phyloP scores from a whole-genome alignment of 352 stramenopile species.

The Elongisporangium prolatum region DNA sequence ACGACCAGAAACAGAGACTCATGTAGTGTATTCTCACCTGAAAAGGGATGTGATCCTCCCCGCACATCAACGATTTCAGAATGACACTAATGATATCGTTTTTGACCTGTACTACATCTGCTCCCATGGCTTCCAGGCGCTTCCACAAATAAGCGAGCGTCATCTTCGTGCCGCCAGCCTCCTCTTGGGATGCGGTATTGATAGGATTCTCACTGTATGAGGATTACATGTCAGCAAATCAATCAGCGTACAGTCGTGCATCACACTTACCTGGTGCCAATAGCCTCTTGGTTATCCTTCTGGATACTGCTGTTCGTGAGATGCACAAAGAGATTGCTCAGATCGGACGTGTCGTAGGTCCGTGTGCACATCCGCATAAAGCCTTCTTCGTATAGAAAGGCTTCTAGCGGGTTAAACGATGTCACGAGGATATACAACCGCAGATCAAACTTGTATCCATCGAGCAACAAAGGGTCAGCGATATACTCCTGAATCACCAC shows the following conservation, averaged over 20 bases:
- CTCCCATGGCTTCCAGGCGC: conserved; percentile 52
- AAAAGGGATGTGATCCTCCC: conserved; percentile 87
- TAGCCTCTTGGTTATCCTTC: conserved; percentile 71
- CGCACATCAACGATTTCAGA: conserved; percentile 83
- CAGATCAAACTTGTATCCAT: conserved; percentile 91
- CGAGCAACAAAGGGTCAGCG: conserved; percentile 77
- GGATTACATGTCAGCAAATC: conserved; percentile 1
- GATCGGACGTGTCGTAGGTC: conserved; percentile 64
- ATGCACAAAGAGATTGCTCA: conserved; percentile 89
- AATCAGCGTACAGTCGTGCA: neutral
- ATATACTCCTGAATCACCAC: conserved; percentile 92
- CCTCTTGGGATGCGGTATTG: conserved; percentile 24
- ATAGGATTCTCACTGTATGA: conserved; percentile 30
- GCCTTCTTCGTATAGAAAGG: conserved; percentile 92
- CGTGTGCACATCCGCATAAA: conserved; percentile 90
- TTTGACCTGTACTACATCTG: conserved; percentile 67
- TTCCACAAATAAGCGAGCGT: conserved; percentile 75
- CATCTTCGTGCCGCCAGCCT: conserved; percentile 81
- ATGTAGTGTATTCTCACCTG: conserved; percentile 21
- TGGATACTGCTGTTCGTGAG: conserved; percentile 95
- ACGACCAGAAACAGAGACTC: neutral
- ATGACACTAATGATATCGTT: conserved; percentile 71
- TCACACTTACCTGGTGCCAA: conserved; percentile 14
- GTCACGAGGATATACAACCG: conserved; percentile 93
- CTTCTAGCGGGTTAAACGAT: conserved; percentile 90